Evolutionary conservation across 1,139 yeast species (phyloP), one percentile per base, ranked within the genome.

Genomic region (Sugiyamaella castrensis): DNA sequence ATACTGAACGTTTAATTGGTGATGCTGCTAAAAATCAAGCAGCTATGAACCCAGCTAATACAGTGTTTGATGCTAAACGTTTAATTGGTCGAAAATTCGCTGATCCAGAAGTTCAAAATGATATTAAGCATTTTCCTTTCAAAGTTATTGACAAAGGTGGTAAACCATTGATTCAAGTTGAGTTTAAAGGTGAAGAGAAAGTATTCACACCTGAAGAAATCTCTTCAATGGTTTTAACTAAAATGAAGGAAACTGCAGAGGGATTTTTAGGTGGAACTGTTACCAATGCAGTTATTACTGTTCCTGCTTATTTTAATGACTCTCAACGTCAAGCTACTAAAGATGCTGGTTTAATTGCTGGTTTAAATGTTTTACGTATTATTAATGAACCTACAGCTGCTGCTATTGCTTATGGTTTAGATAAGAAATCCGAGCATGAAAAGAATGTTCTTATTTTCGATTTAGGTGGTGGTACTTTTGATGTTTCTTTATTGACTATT

Each of bases 11-110:
- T 81, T 82, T 89, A 72, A 87, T 89, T 70, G 97, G 97, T 82
- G 96, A 89, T 77, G 95, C 96, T 70, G 96, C 96, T 71, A 88
- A 88, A 87, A 88, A 88, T 75, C 96, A 88, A 79, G 96, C 96
- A 69, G 96, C 96, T 74, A 81, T 88, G 81, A 88, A 88, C 87
- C 96, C 96, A 72, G 79, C 76, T 71, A 88, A 88, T 84, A 88
- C 96, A 63, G 95, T 88, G 66, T 88, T 88, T 74, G 96, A 88
- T 70, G 96, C 96, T 68, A 88, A 88, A 82, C 92, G 96, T 81
- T 82, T 88, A 74, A 88, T 88, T 65, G 96, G 96, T 74, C 87
- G 96, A 78, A 87, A 83, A 76, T 88, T 81, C 75, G 78, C 77
- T 59, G 96, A 88, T 64, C 84, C 84, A 63, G 85, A 89, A 64